Conservation (phyloP, 352 stramenopile genomes). For the Globisporangium cystogenes region DNA sequence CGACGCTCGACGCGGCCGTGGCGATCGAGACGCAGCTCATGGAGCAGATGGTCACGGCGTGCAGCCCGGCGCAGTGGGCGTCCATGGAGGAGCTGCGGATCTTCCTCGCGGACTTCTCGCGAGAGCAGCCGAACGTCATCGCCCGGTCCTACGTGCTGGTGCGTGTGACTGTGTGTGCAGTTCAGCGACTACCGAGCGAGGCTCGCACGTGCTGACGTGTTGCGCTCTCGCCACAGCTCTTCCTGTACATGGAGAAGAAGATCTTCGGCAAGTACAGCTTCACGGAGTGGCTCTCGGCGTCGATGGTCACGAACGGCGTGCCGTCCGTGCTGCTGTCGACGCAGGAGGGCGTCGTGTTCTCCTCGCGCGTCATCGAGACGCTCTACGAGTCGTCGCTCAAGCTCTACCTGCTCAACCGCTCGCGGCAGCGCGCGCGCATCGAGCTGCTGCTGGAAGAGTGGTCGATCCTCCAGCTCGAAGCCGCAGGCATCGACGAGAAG, state of each 20-base stretch:
- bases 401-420: conserved; percentile 74
- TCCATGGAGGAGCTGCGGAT: conserved; percentile 79
- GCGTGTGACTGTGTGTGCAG: conserved; percentile 34
- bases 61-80: conserved; percentile 52
- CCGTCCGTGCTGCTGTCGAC: conserved; percentile 78
- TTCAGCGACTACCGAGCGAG: too few species aligned
- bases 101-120: conserved; percentile 72
- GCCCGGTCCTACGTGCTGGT: conserved; percentile 80
- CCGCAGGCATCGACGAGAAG: conserved; percentile 62
- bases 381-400: conserved; percentile 83
- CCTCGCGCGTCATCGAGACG: conserved; percentile 67
- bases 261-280: conserved; percentile 83
- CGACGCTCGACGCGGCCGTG: conserved; percentile 43
- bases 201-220: not conserved
- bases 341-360: conserved; percentile 78
- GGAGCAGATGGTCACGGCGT: conserved; percentile 47
- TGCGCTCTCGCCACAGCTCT: conserved; percentile 31
- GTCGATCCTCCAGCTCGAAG: conserved; percentile 67
- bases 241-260: conserved; percentile 83
- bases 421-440: conserved; percentile 71
- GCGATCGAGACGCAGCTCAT: conserved; percentile 48
- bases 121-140: conserved; percentile 62
- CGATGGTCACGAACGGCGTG: conserved; percentile 81
- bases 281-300: conserved; percentile 76
- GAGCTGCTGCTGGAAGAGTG: conserved; percentile 82